Percentiles rank a stretch among this genome's conserved stretches.
phyloP scores from a whole-genome alignment of 208 protist species.

The Trypanosoma congolense region DNA sequence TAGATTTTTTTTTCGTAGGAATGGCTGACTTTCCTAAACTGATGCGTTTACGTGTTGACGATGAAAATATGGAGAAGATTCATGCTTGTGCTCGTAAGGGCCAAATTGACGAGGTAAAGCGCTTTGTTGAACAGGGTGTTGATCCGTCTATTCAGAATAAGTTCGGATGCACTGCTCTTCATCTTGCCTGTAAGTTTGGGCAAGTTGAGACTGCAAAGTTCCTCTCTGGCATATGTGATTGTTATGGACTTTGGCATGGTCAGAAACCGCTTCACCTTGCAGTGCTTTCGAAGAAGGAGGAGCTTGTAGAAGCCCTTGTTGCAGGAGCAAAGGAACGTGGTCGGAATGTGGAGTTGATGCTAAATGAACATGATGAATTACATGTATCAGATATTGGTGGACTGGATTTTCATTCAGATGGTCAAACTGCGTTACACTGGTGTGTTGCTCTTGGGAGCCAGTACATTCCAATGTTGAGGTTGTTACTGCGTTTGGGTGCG shows the following conservation, averaged over 20 bases:
- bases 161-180: constrained; percentile 84
- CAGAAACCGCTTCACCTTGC: constrained; percentile 80
- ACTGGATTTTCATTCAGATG: constrained; percentile 48
- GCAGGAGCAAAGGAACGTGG: constrained; percentile 51
- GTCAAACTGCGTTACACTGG: constrained; percentile 78
- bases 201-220: constrained; percentile 65
- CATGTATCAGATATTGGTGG: constrained; percentile 47
- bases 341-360: constrained; percentile 41
- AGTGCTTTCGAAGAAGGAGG: constrained; percentile 60
- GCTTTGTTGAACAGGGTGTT: constrained; percentile 64
- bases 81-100: constrained; percentile 77
- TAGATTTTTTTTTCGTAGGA: constrained; percentile 33
- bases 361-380: constrained; percentile 81
- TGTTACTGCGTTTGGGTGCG: constrained; percentile 60
- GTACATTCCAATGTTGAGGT: constrained; percentile 66
- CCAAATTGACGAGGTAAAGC: constrained; percentile 68
- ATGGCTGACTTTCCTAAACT: constrained; percentile 69
- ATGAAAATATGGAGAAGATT: constrained; percentile 89
- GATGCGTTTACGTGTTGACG: constrained; percentile 62
- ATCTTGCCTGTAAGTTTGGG: constrained; percentile 82
- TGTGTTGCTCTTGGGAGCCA: constrained; percentile 63
- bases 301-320: constrained; percentile 60
- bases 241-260: constrained; percentile 67
- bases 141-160: constrained; percentile 71
- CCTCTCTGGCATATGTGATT: constrained; percentile 53